Conservation (phyloP, 805 yeast genomes). For the Candida chauliodis region DNA sequence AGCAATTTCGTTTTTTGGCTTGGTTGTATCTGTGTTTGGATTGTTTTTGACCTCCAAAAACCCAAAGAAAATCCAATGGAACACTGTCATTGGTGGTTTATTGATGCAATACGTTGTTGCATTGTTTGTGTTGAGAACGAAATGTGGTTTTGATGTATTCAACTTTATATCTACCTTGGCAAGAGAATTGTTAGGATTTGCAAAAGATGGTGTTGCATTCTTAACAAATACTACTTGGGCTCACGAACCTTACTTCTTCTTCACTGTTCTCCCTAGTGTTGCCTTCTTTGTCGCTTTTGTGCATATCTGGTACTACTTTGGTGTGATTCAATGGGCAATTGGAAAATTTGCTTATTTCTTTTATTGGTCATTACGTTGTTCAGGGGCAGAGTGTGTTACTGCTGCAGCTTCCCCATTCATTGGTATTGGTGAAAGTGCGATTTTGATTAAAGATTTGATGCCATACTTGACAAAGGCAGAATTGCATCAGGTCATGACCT, state of each 20-base stretch:
- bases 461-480: conserved; percentile 60
- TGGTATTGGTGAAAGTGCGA: conserved; percentile 65
- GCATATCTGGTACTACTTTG: conserved; percentile 58
- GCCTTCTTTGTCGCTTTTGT: conserved; percentile 61
- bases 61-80: conserved; percentile 48
- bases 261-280: conserved; percentile 60
- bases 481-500: conserved; percentile 57
- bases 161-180: conserved; percentile 58
- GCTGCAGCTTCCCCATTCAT: conserved; percentile 67
- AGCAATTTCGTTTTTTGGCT: conserved; percentile 56
- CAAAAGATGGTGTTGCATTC: conserved; percentile 60
- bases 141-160: conserved; percentile 58
- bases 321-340: conserved; percentile 57
- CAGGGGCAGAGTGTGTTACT: conserved; percentile 64
- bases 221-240: conserved; percentile 43
- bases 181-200: conserved; percentile 52
- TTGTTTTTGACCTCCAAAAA: conserved; percentile 46
- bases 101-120: conserved; percentile 59
- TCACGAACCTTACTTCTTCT: conserved; percentile 45
- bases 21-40: conserved; percentile 42
- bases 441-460: conserved; percentile 55
- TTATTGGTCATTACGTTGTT: conserved; percentile 55
- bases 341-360: conserved; percentile 55
- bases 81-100: conserved; percentile 57
- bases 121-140: conserved; percentile 57